phyloP scores from a whole-genome alignment of 192 early-diverging fungal species.

The Coemansia sp. region DNA sequence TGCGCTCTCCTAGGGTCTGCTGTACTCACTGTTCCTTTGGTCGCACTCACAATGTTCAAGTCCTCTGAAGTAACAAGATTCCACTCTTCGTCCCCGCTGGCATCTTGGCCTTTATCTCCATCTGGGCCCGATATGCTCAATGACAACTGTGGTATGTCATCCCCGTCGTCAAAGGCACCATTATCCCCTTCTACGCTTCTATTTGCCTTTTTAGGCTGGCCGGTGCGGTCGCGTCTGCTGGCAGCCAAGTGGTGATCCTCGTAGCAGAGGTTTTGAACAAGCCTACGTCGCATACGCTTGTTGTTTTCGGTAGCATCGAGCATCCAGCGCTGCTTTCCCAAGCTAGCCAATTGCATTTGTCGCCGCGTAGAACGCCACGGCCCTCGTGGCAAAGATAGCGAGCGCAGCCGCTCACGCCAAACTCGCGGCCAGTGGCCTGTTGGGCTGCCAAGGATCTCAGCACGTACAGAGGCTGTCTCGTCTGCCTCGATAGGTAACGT shows the following conservation, averaged over 20 bases:
- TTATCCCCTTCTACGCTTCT: not conserved
- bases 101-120: conserved; percentile 1
- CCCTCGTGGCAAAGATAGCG: conserved; percentile 30
- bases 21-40: not conserved
- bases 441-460: conserved; percentile 2
- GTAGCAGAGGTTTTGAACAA: conserved; percentile 18
- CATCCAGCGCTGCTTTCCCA: conserved; percentile 31
- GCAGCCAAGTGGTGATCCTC: conserved; percentile 38
- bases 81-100: conserved; percentile 36
- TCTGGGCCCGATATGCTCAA: conserved; percentile 26
- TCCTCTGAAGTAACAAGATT: conserved; percentile 44
- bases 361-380: conserved; percentile 21
- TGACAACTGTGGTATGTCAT: conserved; percentile 31
- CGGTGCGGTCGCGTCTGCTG: conserved; percentile 32
- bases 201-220: conserved; percentile 6
- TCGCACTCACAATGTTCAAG: conserved; percentile 17
- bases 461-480: conserved; percentile 21
- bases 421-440: conserved; percentile 26
- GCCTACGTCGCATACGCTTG: conserved; percentile 38
- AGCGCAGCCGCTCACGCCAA: conserved; percentile 34
- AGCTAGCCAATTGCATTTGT: not conserved
- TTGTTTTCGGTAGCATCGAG: conserved; percentile 41
- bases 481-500: conserved; percentile 36
- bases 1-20: conserved; percentile 20
- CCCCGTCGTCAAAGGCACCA: conserved; percentile 3